Percentiles rank a stretch among this genome's conserved stretches.
phyloP scores from a whole-genome alignment of 441 rosid genomes.

The Croton laevigatus region DNA sequence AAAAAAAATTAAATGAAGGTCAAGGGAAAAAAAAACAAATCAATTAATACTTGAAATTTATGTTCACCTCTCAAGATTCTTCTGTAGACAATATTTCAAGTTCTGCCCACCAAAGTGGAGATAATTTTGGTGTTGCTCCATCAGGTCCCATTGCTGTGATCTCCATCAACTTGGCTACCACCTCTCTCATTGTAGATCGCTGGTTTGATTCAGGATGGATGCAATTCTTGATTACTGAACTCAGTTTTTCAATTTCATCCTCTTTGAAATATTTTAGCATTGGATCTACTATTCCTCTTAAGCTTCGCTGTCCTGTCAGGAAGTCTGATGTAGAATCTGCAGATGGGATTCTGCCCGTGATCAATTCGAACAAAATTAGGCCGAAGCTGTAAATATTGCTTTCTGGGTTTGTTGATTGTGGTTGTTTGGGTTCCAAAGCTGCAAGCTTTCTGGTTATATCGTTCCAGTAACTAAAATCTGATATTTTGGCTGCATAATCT shows the following conservation, averaged over 20 bases:
- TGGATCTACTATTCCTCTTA: constrained; percentile 60
- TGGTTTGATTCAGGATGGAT: constrained; percentile 51
- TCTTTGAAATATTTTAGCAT: constrained; percentile 51
- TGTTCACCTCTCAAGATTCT: constrained; percentile 35
- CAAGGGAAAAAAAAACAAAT: constrained; percentile 10
- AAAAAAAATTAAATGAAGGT: constrained; percentile 6
- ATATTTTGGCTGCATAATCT: constrained; percentile 93
- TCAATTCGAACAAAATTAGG: constrained; percentile 60
- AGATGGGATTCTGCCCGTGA: constrained; percentile 63
- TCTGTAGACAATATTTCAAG: constrained; percentile 74
- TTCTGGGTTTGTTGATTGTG: constrained; percentile 34
- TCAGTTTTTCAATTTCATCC: constrained; percentile 46
- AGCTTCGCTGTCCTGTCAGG: constrained; percentile 30
- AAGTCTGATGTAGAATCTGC: constrained; percentile 39
- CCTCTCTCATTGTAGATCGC: constrained; percentile 59
- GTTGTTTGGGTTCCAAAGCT: constrained; percentile 40
- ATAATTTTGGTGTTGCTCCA: constrained; percentile 65
- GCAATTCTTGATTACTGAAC: constrained; percentile 63
- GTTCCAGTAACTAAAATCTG: constrained; percentile 65
- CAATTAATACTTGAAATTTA: background rate
- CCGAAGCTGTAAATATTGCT: constrained; percentile 69
- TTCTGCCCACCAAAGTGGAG: constrained; percentile 97
- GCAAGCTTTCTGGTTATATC: constrained; percentile 39
- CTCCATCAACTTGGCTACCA: constrained; percentile 56
- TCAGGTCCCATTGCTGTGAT: constrained; percentile 69